These are phyloP conservation scores for Lodderomyces oxycetoniae DNA, from an alignment of 1,139 yeast species.

Conservation along the genomic window DNA sequence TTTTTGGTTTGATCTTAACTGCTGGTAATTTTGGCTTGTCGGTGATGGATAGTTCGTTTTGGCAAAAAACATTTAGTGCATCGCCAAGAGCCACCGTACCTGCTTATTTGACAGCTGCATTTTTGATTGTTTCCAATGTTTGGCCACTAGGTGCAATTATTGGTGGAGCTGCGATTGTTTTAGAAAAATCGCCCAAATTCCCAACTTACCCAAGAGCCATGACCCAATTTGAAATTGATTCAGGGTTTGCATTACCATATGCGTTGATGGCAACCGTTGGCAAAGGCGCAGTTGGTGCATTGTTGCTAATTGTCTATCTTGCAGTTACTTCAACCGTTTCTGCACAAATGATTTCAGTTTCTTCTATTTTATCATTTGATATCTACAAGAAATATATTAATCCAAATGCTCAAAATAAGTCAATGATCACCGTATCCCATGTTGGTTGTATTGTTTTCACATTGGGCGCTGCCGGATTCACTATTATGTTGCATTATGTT, in stretches of 20 bases:
- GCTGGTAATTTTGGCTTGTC: conserved; percentile 29
- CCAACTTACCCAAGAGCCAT: conserved; percentile 29
- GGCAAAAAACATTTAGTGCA: conserved; percentile 35
- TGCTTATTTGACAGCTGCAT: conserved; percentile 34
- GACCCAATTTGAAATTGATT: conserved; percentile 22
- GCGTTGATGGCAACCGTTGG: conserved; percentile 25
- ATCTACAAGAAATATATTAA: conserved; percentile 27
- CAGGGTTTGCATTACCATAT: conserved; percentile 28
- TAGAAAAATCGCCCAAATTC: conserved; percentile 21
- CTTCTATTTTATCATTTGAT: conserved; percentile 28
- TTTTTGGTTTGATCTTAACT: conserved; percentile 27
- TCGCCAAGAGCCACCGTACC: conserved; percentile 32
- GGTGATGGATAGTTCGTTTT: conserved; percentile 29
- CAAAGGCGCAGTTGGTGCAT: conserved; percentile 27
- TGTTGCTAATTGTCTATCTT: conserved; percentile 24
- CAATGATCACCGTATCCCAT: conserved; percentile 27
- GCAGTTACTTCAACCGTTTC: conserved; percentile 32
- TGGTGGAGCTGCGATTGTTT: conserved; percentile 25
- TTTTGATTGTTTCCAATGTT: conserved; percentile 27
- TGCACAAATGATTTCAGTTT: conserved; percentile 31
- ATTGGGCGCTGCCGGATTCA: conserved; percentile 26
- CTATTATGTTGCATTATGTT: conserved; percentile 29
- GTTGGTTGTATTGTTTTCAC: conserved; percentile 27
- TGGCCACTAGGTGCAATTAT: conserved; percentile 30
- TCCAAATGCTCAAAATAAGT: conserved; percentile 22